A percentile compares a stretch with the other conserved stretches of the same genome.
Evolutionary conservation across 2,329 filamentous ascomycete genomes (phyloP).

Genomic region (Samsoniella hepiali): DNA sequence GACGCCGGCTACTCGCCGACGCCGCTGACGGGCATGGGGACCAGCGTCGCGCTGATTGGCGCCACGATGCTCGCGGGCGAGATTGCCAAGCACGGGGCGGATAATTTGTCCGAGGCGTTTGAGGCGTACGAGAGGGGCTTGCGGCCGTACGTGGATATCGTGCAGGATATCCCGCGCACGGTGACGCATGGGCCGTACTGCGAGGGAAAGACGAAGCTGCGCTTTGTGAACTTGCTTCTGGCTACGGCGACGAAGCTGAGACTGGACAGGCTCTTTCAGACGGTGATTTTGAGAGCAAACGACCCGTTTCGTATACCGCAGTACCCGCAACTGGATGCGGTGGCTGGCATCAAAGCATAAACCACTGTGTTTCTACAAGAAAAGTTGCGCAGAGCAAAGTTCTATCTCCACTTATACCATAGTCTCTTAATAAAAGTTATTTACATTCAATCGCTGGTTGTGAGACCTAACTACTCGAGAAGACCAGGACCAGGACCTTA

Average conservation of each 20-base stretch:
- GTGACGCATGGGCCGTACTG: constrained; percentile 2
- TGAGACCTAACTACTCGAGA: too few relatives aligned
- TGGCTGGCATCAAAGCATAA: too few relatives aligned
- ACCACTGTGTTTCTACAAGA: too few relatives aligned
- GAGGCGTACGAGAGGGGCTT: constrained; percentile 19
- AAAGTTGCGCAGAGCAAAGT: too few relatives aligned
- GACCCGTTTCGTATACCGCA: constrained; percentile 10
- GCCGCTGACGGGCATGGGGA: constrained; percentile 45
- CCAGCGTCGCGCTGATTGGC: constrained; percentile 40
- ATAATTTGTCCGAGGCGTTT: constrained; percentile 6
- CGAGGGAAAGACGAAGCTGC: not conserved
- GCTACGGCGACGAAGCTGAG: not conserved
- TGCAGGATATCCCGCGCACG: constrained; percentile 3
- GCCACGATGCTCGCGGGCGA: constrained; percentile 52
- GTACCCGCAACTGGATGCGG: too few relatives aligned
- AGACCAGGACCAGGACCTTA: too few relatives aligned
- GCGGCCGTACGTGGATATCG: constrained; percentile 12
- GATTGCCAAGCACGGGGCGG: constrained; percentile 26
- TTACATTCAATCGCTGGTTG: too few relatives aligned
- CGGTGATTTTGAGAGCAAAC: not conserved
- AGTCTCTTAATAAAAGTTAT: too few relatives aligned
- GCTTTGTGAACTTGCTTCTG: not conserved
- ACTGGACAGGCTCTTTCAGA: not conserved
- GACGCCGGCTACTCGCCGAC: constrained; percentile 47
- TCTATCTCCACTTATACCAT: too few relatives aligned